These are phyloP conservation scores for Ogataea methanolica DNA, from an alignment of 805 yeast species.

Conservation along the genomic window DNA sequence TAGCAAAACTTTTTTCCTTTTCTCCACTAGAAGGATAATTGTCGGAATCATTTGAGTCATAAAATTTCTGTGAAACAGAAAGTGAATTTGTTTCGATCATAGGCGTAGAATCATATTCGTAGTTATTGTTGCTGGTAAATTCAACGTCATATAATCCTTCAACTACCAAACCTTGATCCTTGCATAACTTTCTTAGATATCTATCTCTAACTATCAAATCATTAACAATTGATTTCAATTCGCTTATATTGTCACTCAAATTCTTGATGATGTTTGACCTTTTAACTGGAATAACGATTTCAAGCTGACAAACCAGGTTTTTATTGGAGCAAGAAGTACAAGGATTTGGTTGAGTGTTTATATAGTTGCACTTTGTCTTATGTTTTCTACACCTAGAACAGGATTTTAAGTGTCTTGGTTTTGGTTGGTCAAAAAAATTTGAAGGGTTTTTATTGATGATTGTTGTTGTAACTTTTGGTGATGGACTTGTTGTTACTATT, in stretches of 20 bases:
- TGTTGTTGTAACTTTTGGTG: conserved; percentile 13
- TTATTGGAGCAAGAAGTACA: conserved; percentile 54
- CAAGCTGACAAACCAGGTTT: conserved; percentile 49
- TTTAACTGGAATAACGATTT: conserved; percentile 50
- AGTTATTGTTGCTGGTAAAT: background rate
- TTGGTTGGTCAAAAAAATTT: conserved; percentile 23
- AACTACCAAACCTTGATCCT: conserved; percentile 23
- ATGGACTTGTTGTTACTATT: background rate
- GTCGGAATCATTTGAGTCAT: background rate
- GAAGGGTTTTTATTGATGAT: conserved; percentile 20
- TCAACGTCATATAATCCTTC: conserved; percentile 28
- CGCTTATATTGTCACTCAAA: conserved; percentile 28
- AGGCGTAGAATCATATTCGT: background rate
- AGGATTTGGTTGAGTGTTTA: conserved; percentile 45
- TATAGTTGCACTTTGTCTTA: conserved; percentile 62
- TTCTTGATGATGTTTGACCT: conserved; percentile 37
- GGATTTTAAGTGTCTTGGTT: conserved; percentile 46
- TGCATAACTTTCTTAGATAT: conserved; percentile 20
- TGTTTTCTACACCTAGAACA: conserved; percentile 63
- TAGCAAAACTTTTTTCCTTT: background rate
- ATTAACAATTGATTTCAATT: conserved; percentile 27
- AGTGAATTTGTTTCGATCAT: background rate
- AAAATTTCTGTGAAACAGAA: background rate
- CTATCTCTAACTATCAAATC: conserved; percentile 24
- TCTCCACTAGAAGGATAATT: no score